Conservation (phyloP, 345 rosid species). For the Cardamine resedifolia region DNA sequence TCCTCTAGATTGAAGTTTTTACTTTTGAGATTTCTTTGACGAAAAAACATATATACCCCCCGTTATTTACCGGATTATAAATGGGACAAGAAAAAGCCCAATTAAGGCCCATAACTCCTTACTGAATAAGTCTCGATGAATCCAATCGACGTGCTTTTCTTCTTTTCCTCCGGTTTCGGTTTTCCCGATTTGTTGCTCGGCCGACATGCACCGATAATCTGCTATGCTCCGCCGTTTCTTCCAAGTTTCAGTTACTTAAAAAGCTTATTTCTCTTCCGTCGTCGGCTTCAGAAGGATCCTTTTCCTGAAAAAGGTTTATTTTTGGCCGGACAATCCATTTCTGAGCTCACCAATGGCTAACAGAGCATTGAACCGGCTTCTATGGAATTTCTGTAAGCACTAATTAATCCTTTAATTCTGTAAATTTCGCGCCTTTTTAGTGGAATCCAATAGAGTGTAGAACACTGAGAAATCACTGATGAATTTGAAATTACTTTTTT, state of each 20-base stretch:
- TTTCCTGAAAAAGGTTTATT: background rate
- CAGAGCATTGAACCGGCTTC: slow-evolving; percentile 32
- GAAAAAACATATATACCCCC: background rate
- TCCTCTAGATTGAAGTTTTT: too few species aligned
- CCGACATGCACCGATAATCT: slow-evolving; percentile 18
- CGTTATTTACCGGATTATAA: background rate
- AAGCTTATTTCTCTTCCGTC: background rate
- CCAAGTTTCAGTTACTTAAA: background rate
- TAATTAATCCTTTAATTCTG: background rate
- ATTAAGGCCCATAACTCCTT: slow-evolving; percentile 22
- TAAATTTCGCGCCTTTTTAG: background rate
- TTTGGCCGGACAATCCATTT: background rate
- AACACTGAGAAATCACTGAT: background rate
- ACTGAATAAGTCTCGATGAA: slow-evolving; percentile 13
- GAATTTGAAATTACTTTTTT: background rate
- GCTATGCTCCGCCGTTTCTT: background rate
- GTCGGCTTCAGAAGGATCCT: background rate
- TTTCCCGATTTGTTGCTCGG: slow-evolving; percentile 30
- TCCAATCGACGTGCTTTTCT: slow-evolving; percentile 15
- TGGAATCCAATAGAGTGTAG: background rate
- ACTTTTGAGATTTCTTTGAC: background rate
- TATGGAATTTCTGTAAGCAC: slow-evolving; percentile 36
- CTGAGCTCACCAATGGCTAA: slow-evolving; percentile 29
- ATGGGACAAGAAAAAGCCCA: slow-evolving; percentile 23
- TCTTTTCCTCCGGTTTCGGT: background rate